Conservation (phyloP, 2,329 filamentous ascomycete genomes). For the Hymenoscyphus scutula region DNA sequence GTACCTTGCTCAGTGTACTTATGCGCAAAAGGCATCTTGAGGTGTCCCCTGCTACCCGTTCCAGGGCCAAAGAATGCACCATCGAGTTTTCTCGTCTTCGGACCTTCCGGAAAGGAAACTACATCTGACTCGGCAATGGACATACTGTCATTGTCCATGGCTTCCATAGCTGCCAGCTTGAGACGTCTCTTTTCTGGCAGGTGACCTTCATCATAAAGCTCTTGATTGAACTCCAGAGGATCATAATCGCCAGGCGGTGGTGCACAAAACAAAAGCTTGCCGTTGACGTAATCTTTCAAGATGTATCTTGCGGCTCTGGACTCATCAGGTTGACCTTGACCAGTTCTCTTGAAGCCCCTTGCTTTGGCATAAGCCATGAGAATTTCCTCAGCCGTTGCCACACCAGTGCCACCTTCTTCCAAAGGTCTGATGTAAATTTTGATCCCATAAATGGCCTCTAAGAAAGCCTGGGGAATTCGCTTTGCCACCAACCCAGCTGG, state of each 20-base stretch:
- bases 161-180: constrained; percentile 49
- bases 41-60: constrained; percentile 59
- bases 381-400: constrained; percentile 80
- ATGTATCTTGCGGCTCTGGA: constrained; percentile 85
- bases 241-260: constrained; percentile 77
- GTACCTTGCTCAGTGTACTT: constrained; percentile 82
- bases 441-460: constrained; percentile 93
- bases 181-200: constrained; percentile 78
- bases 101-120: constrained; percentile 55
- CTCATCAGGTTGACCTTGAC: constrained; percentile 88
- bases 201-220: constrained; percentile 80
- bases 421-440: constrained; percentile 75
- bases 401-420: constrained; percentile 90
- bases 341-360: constrained; percentile 85
- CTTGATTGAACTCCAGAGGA: constrained; percentile 75
- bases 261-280: constrained; percentile 88
- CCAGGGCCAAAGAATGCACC: constrained; percentile 80
- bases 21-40: constrained; percentile 82
- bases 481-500: constrained; percentile 79
- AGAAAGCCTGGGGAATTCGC: constrained; percentile 80
- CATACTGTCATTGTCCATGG: constrained; percentile 35
- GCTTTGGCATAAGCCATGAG: constrained; percentile 83
- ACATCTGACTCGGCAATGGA: constrained; percentile 49
- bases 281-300: constrained; percentile 96
- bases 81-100: constrained; percentile 77